Percentiles rank a stretch among this genome's conserved stretches.
Conservation (phyloP, 2,329 filamentous ascomycete genomes). For the Colletotrichum filicis region DNA sequence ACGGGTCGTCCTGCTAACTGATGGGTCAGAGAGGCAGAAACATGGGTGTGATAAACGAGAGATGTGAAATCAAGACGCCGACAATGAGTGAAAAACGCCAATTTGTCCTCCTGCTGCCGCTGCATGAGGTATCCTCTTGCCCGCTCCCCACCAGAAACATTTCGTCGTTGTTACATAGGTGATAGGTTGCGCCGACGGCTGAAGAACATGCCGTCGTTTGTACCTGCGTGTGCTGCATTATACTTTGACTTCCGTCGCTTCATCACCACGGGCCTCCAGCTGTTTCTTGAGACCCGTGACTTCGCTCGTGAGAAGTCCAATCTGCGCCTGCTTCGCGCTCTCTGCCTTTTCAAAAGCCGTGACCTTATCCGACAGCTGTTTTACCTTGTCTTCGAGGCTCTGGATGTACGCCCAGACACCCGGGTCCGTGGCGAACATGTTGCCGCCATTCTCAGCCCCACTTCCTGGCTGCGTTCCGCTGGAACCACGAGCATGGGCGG, state of each 20-base stretch:
- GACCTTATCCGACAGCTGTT: slow-evolving; percentile 54
- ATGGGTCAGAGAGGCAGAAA: slow-evolving; percentile 9
- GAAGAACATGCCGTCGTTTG: slow-evolving; percentile 5
- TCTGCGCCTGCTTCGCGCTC: slow-evolving; percentile 49
- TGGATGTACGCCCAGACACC: slow-evolving; percentile 80
- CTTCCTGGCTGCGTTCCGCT: slow-evolving; percentile 64
- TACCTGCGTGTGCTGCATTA: slow-evolving; percentile 18
- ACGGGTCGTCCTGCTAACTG: slow-evolving; percentile 18
- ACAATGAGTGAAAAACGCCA: slow-evolving; percentile 37
- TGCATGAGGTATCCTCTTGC: slow-evolving; percentile 14
- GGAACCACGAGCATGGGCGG: slow-evolving; percentile 50
- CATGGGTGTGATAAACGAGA: slow-evolving; percentile 20
- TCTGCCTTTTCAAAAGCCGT: slow-evolving; percentile 52
- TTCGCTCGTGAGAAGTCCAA: slow-evolving; percentile 47
- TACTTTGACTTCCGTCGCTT: slow-evolving; percentile 21
- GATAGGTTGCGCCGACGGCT: slow-evolving; percentile 22
- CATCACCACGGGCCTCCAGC: slow-evolving; percentile 39
- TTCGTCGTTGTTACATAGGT: slow-evolving; percentile 36
- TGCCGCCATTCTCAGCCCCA: slow-evolving; percentile 71
- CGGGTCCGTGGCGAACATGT: slow-evolving; percentile 72
- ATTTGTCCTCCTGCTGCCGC: slow-evolving; percentile 25
- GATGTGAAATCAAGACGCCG: slow-evolving; percentile 33
- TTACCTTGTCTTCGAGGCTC: slow-evolving; percentile 71
- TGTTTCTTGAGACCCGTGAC: slow-evolving; percentile 47
- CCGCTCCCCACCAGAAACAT: slow-evolving; percentile 23